A percentile compares a stretch with the other conserved stretches of the same genome.
Evolutionary conservation across 164 flowering plant genomes (phyloP).

Genomic region (Kingdonia uniflora): DNA sequence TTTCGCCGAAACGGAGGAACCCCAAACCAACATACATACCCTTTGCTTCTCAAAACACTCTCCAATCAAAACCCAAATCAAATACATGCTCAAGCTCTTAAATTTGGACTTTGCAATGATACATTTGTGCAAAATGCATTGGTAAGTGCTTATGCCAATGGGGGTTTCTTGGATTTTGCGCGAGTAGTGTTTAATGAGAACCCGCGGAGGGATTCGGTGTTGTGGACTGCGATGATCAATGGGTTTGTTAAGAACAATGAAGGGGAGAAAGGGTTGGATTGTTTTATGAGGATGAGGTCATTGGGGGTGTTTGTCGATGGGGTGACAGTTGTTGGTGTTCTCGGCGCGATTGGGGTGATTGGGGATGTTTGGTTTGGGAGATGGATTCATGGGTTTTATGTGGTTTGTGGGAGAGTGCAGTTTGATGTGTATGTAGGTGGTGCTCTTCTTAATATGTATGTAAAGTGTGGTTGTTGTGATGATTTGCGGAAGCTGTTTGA

Average conservation of each 20-base stretch:
- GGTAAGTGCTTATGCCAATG: slow-evolving; percentile 16
- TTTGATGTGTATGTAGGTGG: slow-evolving; percentile 27
- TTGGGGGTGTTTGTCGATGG: slow-evolving; percentile 16
- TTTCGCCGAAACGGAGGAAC: too few species aligned
- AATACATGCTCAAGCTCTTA: slow-evolving; percentile 20
- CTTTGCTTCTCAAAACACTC: slow-evolving; percentile 25
- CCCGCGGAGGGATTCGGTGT: slow-evolving; percentile 15
- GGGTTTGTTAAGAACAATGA: slow-evolving; percentile 21
- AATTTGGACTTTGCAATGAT: slow-evolving; percentile 22
- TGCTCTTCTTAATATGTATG: slow-evolving; percentile 47
- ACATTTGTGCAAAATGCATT: slow-evolving; percentile 20
- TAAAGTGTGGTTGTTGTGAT: slow-evolving; percentile 34
- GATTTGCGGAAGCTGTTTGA: slow-evolving; percentile 23
- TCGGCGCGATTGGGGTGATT: slow-evolving; percentile 20
- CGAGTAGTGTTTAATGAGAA: slow-evolving; percentile 27
- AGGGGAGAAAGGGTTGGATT: slow-evolving; percentile 15
- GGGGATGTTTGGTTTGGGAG: slow-evolving; percentile 25
- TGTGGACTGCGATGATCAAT: slow-evolving; percentile 30
- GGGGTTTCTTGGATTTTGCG: slow-evolving; percentile 15
- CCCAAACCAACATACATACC: slow-evolving; percentile 12
- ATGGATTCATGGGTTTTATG: slow-evolving; percentile 27
- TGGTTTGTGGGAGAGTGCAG: slow-evolving; percentile 18
- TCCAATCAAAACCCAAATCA: slow-evolving; percentile 18
- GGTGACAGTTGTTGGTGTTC: slow-evolving; percentile 24
- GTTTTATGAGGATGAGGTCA: slow-evolving; percentile 26